Evolutionary conservation across 169 alveolate genomes (phyloP), one percentile per base, ranked within the genome.

Genomic region (Babesia bigemina): DNA sequence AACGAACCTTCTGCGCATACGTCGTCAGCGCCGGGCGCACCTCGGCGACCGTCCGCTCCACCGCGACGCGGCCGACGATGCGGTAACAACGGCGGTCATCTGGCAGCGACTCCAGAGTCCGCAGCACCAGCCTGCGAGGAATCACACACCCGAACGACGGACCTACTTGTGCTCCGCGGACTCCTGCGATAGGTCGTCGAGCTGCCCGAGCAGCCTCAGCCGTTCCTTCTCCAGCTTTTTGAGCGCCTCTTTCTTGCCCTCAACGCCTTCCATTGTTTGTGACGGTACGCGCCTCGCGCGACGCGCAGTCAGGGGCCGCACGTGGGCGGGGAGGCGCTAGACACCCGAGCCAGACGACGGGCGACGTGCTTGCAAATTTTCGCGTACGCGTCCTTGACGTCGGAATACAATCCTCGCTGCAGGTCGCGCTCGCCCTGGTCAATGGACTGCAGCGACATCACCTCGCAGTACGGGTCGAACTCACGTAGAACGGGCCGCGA

Each of bases 51-150:
- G 93, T 90, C 29, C 95, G 91, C 75, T 95, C 96, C 16, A 95
- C 96, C 70, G 95, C 88, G 21, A 95, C 96, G 26, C 93, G 94
- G 14, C 98, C 96, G 53, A 94, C 88, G 74, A 93, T 92, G 72
- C 97, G 90, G 63, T 87, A 94, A 66, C 97, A 94, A 63, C 96
- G 70, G 50, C 98, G 83, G 48, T 92, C 94, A 10, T 91, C 84
- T 14, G 93, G 94, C 22, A 92, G 89, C 71, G 91, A 86, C 57
- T 79, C 91, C 58, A 91, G 79, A 24, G 95, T 95, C 67, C 95
- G 92, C 50, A 95, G 71, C 29, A 95, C 98, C 49, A 94, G 86
- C 58, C 95, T 91, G 69, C 53, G 45, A 22, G 26, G 55, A 48
- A 42, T 36, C 22, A 47, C 58, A 42, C 55, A 59, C 49, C 26